A percentile compares a stretch with the other conserved stretches of the same genome.
Evolutionary conservation across 2,329 filamentous ascomycete genomes (phyloP).

Genomic region (Trichoderma sp.): DNA sequence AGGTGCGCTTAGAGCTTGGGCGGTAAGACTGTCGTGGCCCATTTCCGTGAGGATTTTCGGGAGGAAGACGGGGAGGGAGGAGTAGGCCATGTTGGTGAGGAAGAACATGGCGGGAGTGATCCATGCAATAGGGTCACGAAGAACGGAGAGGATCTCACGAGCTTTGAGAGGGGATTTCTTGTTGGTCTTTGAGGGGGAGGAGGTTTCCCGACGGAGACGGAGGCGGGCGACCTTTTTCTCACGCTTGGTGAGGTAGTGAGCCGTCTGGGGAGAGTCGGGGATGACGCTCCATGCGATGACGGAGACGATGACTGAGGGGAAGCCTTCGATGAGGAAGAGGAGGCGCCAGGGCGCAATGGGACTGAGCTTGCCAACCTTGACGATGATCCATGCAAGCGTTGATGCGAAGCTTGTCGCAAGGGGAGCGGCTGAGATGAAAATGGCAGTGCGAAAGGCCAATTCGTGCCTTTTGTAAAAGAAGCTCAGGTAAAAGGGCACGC

Average conservation of each 20-base stretch:
- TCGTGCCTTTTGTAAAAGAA: constrained; percentile 69
- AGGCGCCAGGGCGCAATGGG: constrained; percentile 84
- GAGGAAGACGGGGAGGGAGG: constrained; percentile 83
- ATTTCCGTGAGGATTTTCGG: constrained; percentile 77
- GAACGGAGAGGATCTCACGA: constrained; percentile 55
- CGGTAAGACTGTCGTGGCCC: constrained; percentile 67
- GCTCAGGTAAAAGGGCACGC: constrained; percentile 64
- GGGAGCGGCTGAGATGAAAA: constrained; percentile 81
- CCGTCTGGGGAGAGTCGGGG: constrained; percentile 72
- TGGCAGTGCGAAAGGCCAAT: constrained; percentile 78
- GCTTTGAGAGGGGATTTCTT: constrained; percentile 48
- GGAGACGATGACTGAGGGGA: constrained; percentile 76
- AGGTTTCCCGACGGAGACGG: constrained; percentile 59
- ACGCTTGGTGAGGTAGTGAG: constrained; percentile 61
- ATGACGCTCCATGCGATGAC: constrained; percentile 73
- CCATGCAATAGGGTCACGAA: constrained; percentile 50
- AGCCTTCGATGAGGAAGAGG: constrained; percentile 81
- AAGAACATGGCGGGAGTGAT: constrained; percentile 83
- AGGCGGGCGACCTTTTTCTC: constrained; percentile 70
- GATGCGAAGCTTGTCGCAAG: constrained; percentile 79
- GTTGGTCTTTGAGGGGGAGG: constrained; percentile 7
- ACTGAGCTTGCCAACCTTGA: constrained; percentile 62
- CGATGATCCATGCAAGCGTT: constrained; percentile 75
- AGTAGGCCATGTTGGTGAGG: constrained; percentile 84
- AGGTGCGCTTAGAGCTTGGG: constrained; percentile 78